Evolutionary conservation across 169 alveolate species (phyloP), one percentile per base, ranked within the genome.

Genomic region (Cryptosporidium ubiquitum): DNA sequence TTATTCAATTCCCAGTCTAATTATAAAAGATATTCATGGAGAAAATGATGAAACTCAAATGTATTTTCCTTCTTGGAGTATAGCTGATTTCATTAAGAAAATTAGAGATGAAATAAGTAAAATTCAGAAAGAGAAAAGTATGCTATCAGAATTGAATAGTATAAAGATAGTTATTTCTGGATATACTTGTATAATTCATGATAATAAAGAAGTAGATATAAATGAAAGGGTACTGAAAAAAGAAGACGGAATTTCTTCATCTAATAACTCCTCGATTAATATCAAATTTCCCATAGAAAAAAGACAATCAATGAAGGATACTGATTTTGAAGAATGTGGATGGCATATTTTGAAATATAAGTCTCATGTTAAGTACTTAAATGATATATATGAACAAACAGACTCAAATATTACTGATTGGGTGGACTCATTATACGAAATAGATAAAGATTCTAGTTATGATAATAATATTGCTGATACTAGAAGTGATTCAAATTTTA

Each of bases 21-120:
- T 61, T 20, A n/a, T 60, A 18, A 33, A 29, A 40, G 51, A 40
- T 37, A 12, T 58, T 47, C 16, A n/a, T 20, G 69, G 68, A 3
- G 51, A 6, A 10, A 37, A 57, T 4, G 69, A 79, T 26, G 74
- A 61, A 12, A 18, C 37, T 26, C 60, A 64, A 40, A 79, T 79
- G 49, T 79, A 79, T 61, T 61, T 61, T 14, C 89, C 89, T 20
- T 79, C 89, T 2, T 79, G 89, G 89, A 61, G 79, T 61, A 42
- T 42, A 0, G 26, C 20, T 16, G 55, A 64, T 9, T 37, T 79
- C 12, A 26, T 79, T 42, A 60, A 39, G 20, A 79, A 10, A 9
- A 3, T 73, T 9, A 51, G 68, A 57, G 49, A 51, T 12, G 85
- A 73, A 20, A 4, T 73, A 5, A 14, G 10, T 0, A 1, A 2